Percentiles rank a stretch among this genome's conserved stretches.
Evolutionary conservation across 179 eudicot genomes (phyloP).

Genomic region (Silene coronaria): DNA sequence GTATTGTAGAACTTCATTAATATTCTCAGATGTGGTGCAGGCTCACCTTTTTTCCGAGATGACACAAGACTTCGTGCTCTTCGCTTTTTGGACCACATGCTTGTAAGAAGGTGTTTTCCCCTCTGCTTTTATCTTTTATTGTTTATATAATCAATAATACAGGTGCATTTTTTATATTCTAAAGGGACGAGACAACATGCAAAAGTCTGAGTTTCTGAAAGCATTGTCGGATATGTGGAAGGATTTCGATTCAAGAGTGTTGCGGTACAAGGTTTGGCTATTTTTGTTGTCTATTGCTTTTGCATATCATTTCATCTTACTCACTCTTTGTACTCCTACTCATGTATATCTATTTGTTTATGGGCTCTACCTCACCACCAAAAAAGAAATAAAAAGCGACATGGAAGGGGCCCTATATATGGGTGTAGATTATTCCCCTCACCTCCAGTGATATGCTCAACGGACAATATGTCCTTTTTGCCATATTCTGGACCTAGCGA

Average conservation of each 20-base stretch:
- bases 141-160: not conserved
- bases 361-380: not conserved
- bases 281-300: conserved; percentile 6
- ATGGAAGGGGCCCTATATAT: not conserved
- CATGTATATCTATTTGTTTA: not conserved
- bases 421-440: not conserved
- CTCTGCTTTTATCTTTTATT: conserved; percentile 48
- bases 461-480: not conserved
- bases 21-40: conserved; percentile 32
- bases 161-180: conserved; percentile 9
- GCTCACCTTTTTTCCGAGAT: conserved; percentile 86
- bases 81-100: conserved; percentile 97
- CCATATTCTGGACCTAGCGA: conserved; percentile 1
- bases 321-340: conserved; percentile 1
- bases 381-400: not conserved
- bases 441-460: not conserved
- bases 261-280: conserved; percentile 89
- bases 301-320: conserved; percentile 5
- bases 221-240: conserved; percentile 98
- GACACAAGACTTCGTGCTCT: conserved; percentile 99
- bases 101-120: conserved; percentile 50
- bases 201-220: conserved; percentile 87
- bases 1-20: conserved; percentile 5
- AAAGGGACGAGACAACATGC: conserved; percentile 99
- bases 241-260: conserved; percentile 89